Percentiles rank a stretch among this genome's conserved stretches.
These are phyloP conservation scores for Erigeron philadelphicus DNA, from an alignment of 140 eudicot genomes.

Conservation along the genomic window DNA sequence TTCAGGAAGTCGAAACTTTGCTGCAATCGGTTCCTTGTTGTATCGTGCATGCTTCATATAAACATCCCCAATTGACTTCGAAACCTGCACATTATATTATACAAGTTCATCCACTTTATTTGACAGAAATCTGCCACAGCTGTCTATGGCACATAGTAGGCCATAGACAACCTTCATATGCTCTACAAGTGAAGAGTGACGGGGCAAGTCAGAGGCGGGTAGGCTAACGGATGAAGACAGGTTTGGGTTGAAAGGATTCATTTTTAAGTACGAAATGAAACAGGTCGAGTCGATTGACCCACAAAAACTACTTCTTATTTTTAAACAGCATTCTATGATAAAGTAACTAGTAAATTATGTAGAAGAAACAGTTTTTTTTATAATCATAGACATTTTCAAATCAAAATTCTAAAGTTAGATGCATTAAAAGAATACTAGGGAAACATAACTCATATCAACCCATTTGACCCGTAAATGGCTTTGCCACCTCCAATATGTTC, in stretches of 20 bases:
- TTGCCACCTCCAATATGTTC: neutral
- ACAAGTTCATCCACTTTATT: neutral
- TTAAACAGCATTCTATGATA: neutral
- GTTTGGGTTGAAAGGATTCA: neutral
- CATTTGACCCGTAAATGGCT: neutral
- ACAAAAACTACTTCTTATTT: neutral
- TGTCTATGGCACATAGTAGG: neutral
- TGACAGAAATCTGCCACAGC: neutral
- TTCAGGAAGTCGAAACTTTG: slow-evolving; percentile 53
- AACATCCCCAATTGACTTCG: slow-evolving; percentile 64
- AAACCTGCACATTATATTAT: slow-evolving; percentile 40
- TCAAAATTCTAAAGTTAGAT: too few relatives aligned
- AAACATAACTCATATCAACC: neutral
- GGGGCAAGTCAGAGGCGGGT: neutral
- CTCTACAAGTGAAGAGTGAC: neutral
- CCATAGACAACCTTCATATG: neutral
- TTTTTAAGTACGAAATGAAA: neutral
- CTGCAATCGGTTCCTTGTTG: slow-evolving; percentile 55
- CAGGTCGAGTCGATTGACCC: neutral
- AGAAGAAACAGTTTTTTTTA: too few relatives aligned
- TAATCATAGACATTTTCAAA: too few relatives aligned
- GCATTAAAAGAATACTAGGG: too few relatives aligned
- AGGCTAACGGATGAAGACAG: neutral
- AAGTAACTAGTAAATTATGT: too few relatives aligned
- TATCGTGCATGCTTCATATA: slow-evolving; percentile 56